A percentile compares a stretch with the other conserved stretches of the same genome.
phyloP scores from a whole-genome alignment of 768 basidiomycete species.

The Lactifluus piperatus region DNA sequence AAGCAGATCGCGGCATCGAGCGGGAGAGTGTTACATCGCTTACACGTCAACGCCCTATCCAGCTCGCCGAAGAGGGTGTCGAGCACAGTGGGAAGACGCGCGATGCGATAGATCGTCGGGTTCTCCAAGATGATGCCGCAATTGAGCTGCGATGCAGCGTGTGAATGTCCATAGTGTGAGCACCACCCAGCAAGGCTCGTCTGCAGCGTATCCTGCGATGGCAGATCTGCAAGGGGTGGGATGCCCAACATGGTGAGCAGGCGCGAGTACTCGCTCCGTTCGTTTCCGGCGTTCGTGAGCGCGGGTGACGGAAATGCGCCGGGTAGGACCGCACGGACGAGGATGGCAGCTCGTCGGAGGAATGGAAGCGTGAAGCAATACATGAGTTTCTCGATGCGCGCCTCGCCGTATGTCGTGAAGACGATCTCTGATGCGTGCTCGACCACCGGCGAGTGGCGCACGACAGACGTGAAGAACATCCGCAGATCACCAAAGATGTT shows the following conservation, averaged over 20 bases:
- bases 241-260: constrained; percentile 69
- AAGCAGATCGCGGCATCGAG: constrained; percentile 85
- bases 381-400: constrained; percentile 74
- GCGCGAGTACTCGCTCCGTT: constrained; percentile 67
- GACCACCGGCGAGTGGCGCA: constrained; percentile 80
- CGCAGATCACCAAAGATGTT: constrained; percentile 77
- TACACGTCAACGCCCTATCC: constrained; percentile 66
- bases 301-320: constrained; percentile 44
- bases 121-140: constrained; percentile 77
- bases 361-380: constrained; percentile 89
- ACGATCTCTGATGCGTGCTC: constrained; percentile 77
- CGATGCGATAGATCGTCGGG: constrained; percentile 74
- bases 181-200: constrained; percentile 88
- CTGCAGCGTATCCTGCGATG: constrained; percentile 79
- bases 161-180: constrained; percentile 77
- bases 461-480: constrained; percentile 87
- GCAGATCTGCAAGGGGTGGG: constrained; percentile 69
- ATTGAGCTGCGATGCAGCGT: constrained; percentile 68
- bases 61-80: constrained; percentile 77
- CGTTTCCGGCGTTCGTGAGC: constrained; percentile 32
- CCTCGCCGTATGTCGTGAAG: constrained; percentile 75
- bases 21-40: constrained; percentile 69
- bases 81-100: constrained; percentile 69
- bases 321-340: constrained; percentile 70
- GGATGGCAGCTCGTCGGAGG: constrained; percentile 77